phyloP scores from a whole-genome alignment of 73 alveolate species.

The Tetrahymena malaccensis region DNA sequence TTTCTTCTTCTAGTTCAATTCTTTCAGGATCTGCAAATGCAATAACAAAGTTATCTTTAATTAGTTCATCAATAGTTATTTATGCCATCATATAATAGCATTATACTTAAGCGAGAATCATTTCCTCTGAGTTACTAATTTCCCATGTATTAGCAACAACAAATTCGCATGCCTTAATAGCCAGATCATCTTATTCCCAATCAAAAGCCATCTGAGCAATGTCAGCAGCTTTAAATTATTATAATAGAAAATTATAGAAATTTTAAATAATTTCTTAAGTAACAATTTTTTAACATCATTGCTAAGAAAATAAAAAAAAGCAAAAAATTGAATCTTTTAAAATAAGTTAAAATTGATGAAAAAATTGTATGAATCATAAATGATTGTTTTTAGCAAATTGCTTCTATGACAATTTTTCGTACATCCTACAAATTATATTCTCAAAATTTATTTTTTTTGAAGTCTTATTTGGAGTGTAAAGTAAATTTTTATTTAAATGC shows the following conservation, averaged over 20 bases:
- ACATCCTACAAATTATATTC: no score
- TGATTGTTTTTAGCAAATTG: no score
- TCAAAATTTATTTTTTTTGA: no score
- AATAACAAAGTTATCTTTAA: constrained; percentile 83
- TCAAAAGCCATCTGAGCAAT: constrained; percentile 72
- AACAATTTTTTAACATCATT: no score
- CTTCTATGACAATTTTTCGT: no score
- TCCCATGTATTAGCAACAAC: constrained; percentile 74
- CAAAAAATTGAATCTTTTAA: no score
- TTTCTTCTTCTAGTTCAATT: constrained; percentile 58
- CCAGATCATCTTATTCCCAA: constrained; percentile 76
- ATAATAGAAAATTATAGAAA: not conserved
- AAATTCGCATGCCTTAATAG: constrained; percentile 71
- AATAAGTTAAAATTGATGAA: no score
- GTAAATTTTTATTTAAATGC: no score
- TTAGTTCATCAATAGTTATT: constrained; percentile 78
- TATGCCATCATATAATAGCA: constrained; percentile 77
- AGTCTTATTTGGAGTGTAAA: no score
- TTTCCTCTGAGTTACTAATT: constrained; percentile 80
- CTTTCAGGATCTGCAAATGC: constrained; percentile 65
- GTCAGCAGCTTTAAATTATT: constrained; percentile 47
- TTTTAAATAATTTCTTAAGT: no score
- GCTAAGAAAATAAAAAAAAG: no score
- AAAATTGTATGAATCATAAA: no score
- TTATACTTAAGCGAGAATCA: constrained; percentile 83